Evolutionary conservation across 1,284 basidiomycete species (phyloP).

Genomic region (Rhodotorula sp.): DNA sequence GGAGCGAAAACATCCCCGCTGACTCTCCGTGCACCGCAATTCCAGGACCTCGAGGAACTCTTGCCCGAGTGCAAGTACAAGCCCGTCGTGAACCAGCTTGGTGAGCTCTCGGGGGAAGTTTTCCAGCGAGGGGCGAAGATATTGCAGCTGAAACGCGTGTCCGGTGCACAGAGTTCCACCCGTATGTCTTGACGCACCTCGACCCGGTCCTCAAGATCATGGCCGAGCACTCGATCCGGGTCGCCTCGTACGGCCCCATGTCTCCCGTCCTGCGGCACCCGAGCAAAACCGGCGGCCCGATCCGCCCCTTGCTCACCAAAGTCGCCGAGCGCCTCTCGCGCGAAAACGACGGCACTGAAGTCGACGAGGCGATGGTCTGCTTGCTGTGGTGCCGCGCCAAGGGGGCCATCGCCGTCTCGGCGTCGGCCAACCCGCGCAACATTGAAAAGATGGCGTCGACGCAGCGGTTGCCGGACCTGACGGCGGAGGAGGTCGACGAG

Average conservation of each 20-base stretch:
- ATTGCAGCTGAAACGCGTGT: no score
- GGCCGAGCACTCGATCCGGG: slow-evolving; percentile 39
- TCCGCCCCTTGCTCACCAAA: slow-evolving; percentile 57
- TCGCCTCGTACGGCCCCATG: slow-evolving; percentile 60
- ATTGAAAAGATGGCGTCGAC: slow-evolving; percentile 65
- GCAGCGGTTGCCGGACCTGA: slow-evolving; percentile 62
- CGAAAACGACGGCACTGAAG: slow-evolving; percentile 52
- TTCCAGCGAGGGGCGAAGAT: not conserved
- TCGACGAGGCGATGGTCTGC: slow-evolving; percentile 60
- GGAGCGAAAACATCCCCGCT: no score
- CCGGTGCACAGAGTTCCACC: slow-evolving; percentile 40
- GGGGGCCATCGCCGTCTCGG: slow-evolving; percentile 66
- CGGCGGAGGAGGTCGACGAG: slow-evolving; percentile 60
- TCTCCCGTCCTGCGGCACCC: slow-evolving; percentile 49
- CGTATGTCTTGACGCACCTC: slow-evolving; percentile 41
- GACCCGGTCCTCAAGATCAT: slow-evolving; percentile 40
- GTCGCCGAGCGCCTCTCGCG: slow-evolving; percentile 53
- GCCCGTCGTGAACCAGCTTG: slow-evolving; percentile 42
- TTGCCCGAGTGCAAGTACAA: slow-evolving; percentile 38
- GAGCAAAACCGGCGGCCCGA: slow-evolving; percentile 56
- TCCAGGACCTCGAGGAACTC: slow-evolving; percentile 38
- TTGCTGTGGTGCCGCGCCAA: slow-evolving; percentile 63
- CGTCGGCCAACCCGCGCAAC: slow-evolving; percentile 66
- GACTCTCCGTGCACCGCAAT: no score
- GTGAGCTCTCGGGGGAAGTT: not conserved